Conservation (phyloP, 768 basidiomycete species). For the Rhizopogon salebrosus region DNA sequence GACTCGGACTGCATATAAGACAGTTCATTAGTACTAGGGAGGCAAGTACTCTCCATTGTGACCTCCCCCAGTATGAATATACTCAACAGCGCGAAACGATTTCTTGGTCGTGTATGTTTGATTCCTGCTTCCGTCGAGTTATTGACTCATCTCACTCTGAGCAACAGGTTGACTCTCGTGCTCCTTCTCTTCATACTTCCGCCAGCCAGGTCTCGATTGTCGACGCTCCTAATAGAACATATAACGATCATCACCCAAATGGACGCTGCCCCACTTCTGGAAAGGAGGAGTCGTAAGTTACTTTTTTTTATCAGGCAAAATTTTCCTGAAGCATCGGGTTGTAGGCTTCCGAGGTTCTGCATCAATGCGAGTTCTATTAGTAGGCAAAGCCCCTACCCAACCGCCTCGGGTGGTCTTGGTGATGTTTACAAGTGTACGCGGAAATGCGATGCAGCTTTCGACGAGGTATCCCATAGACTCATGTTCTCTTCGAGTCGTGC, state of each 20-base stretch:
- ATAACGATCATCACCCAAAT: not conserved
- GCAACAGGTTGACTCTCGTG: not conserved
- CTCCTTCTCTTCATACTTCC: not conserved
- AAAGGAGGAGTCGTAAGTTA: not conserved
- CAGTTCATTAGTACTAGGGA: not conserved
- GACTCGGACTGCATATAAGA: not conserved
- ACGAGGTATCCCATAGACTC: not conserved
- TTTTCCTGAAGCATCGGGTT: not conserved
- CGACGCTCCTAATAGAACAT: not conserved
- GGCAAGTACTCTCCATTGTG: not conserved
- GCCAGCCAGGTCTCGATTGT: not conserved
- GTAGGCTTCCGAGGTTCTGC: not conserved
- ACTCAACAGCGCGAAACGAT: not conserved
- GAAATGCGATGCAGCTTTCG: not conserved
- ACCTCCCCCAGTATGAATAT: not conserved
- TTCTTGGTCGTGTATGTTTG: not conserved
- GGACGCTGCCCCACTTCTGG: not conserved
- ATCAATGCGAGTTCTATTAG: not conserved
- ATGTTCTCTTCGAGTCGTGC: not conserved
- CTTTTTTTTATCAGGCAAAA: not conserved
- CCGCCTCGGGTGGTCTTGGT: slow-evolving; percentile 31
- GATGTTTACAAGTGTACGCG: slow-evolving; percentile 35
- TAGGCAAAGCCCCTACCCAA: not conserved
- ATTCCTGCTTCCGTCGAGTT: not conserved
- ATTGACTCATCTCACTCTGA: not conserved